phyloP scores from a whole-genome alignment of 805 yeast genomes.

The Saturnispora ahearnii region DNA sequence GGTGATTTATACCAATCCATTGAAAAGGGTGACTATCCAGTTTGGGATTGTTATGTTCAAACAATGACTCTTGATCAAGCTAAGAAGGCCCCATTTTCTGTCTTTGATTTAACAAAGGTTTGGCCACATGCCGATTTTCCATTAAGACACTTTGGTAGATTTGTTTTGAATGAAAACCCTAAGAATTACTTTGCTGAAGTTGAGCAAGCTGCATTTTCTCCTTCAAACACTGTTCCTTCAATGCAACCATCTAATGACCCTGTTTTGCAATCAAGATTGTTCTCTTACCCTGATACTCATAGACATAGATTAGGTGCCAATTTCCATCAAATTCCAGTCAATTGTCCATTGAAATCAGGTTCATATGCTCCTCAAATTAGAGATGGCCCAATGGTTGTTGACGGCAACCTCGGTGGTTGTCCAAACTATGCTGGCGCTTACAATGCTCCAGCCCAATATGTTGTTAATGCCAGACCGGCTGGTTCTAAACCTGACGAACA shows the following conservation, averaged over 20 bases:
- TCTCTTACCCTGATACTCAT: constrained; percentile 79
- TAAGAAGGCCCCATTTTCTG: constrained; percentile 64
- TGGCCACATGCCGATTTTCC: constrained; percentile 90
- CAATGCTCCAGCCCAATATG: constrained; percentile 39
- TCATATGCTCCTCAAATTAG: constrained; percentile 64
- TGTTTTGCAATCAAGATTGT: constrained; percentile 71
- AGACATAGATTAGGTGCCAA: constrained; percentile 74
- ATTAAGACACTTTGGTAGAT: constrained; percentile 73
- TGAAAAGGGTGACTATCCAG: constrained; percentile 67
- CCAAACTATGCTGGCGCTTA: constrained; percentile 66
- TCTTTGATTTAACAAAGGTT: constrained; percentile 83
- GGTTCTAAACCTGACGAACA: constrained; percentile 24
- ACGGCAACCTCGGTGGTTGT: constrained; percentile 64
- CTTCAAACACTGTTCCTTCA: constrained; percentile 78
- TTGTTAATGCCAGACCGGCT: constrained; percentile 29
- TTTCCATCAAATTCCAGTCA: constrained; percentile 81
- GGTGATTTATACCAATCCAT: constrained; percentile 73
- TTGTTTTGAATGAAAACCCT: constrained; percentile 75
- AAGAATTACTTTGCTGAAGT: constrained; percentile 80
- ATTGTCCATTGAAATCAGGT: constrained; percentile 59
- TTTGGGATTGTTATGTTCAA: constrained; percentile 82
- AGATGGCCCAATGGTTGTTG: constrained; percentile 69
- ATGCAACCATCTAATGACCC: constrained; percentile 81
- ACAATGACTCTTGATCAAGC: constrained; percentile 82
- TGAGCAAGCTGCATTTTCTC: constrained; percentile 81